Percentiles rank a stretch among this genome's conserved stretches.
These are phyloP conservation scores for Petunia hybrid DNA, from an alignment of 305 asterid genomes.

Conservation along the genomic window DNA sequence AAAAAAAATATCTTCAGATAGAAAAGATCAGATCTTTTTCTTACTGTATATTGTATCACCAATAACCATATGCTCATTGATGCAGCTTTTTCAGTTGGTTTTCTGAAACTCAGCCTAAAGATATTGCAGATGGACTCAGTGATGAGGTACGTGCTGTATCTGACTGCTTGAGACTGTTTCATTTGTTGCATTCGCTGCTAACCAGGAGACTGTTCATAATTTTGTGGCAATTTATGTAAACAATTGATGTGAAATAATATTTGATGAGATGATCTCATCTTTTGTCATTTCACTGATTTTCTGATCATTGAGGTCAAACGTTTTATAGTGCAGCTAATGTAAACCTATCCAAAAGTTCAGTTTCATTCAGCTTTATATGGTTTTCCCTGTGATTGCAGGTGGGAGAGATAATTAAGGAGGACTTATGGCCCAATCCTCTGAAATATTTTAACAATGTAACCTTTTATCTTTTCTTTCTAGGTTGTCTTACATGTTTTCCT, in stretches of 20 bases:
- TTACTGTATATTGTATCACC: conserved; percentile 9
- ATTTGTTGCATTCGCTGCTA: conserved; percentile 4
- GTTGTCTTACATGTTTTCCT: conserved; percentile 5
- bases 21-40: neutral
- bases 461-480: conserved; percentile 13
- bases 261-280: neutral
- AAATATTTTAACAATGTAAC: conserved; percentile 49
- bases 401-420: conserved; percentile 65
- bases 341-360: neutral
- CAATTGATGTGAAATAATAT: neutral
- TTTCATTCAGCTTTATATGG: conserved; percentile 22
- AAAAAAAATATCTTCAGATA: neutral
- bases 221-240: neutral
- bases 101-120: conserved; percentile 51
- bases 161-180: conserved; percentile 22
- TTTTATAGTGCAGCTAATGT: neutral
- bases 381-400: conserved; percentile 53
- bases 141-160: conserved; percentile 58
- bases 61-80: conserved; percentile 34
- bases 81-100: conserved; percentile 81
- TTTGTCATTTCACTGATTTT: neutral
- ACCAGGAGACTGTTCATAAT: conserved; percentile 1
- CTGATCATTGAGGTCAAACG: neutral
- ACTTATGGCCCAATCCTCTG: conserved; percentile 66
- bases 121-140: conserved; percentile 43